Conservation (phyloP, 495 filamentous ascomycete genomes). For the Aspergillus egyptiacus region DNA sequence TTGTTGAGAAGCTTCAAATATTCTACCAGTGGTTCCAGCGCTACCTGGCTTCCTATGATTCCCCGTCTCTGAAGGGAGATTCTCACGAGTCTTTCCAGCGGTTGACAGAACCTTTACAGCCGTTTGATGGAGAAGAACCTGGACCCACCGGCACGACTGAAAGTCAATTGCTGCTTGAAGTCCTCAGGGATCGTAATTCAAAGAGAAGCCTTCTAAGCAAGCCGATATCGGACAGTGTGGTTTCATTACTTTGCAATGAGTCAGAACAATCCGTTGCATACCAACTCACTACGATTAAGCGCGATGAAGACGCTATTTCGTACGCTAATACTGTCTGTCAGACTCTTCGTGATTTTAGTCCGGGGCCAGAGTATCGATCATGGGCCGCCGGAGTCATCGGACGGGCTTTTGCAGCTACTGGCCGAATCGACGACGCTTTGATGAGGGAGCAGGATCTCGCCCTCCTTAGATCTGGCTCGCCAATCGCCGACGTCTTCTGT, state of each 20-base stretch:
- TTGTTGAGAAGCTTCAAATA: constrained; percentile 55
- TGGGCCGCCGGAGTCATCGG: constrained; percentile 86
- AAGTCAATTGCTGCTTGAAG: constrained; percentile 63
- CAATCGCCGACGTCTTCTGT: constrained; percentile 13
- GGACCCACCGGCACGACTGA: constrained; percentile 57
- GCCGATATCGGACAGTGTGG: constrained; percentile 60
- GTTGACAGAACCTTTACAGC: constrained; percentile 57
- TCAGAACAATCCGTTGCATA: constrained; percentile 55
- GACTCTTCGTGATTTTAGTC: constrained; percentile 55
- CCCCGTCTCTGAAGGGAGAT: constrained; percentile 40
- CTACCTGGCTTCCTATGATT: constrained; percentile 53
- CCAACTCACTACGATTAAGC: constrained; percentile 55
- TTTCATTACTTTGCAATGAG: constrained; percentile 66
- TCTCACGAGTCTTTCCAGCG: constrained; percentile 52
- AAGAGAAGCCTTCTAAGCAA: constrained; percentile 58
- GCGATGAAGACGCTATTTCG: constrained; percentile 52
- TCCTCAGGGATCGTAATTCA: constrained; percentile 65
- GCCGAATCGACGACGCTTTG: constrained; percentile 45
- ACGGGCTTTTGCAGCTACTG: constrained; percentile 72
- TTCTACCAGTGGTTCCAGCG: constrained; percentile 69
- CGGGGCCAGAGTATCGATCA: constrained; percentile 62
- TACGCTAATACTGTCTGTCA: constrained; percentile 66
- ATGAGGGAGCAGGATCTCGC: constrained; percentile 36
- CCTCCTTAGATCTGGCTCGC: constrained; percentile 17
- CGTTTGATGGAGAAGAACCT: constrained; percentile 52